Evolutionary conservation across 1,139 yeast genomes (phyloP).

Genomic region (Sugiyamaella japonica): DNA sequence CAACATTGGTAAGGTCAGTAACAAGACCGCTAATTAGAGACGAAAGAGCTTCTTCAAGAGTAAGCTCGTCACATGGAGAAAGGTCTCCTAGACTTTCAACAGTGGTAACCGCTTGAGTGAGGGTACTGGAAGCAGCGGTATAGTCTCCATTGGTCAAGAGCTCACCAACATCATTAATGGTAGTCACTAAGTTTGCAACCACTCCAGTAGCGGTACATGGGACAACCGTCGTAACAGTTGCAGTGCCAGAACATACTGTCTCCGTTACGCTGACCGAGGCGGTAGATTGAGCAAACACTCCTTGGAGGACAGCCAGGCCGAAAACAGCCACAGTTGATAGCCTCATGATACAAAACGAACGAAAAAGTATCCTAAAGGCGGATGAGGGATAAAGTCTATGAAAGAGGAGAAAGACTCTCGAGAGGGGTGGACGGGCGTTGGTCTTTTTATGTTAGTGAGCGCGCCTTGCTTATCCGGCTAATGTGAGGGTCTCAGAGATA

Average conservation of each 20-base stretch:
- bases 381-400: neutral
- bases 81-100: constrained; percentile 13
- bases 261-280: constrained; percentile 16
- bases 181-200: constrained; percentile 4
- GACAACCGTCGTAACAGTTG: constrained; percentile 13
- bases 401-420: neutral
- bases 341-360: constrained; percentile 7
- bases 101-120: constrained; percentile 9
- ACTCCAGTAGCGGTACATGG: constrained; percentile 17
- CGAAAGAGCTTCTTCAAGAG: constrained; percentile 9
- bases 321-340: constrained; percentile 13
- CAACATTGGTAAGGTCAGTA: constrained; percentile 2
- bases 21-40: constrained; percentile 5
- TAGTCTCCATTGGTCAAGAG: constrained; percentile 12
- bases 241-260: constrained; percentile 8
- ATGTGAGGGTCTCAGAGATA: too few relatives aligned
- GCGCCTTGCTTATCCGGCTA: too few relatives aligned
- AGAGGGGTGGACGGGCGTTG: neutral
- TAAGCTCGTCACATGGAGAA: constrained; percentile 12
- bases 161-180: constrained; percentile 14
- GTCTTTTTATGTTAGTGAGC: too few relatives aligned
- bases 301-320: constrained; percentile 1
- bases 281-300: constrained; percentile 5
- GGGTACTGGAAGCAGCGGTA: constrained; percentile 7
- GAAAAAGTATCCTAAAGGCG: neutral